These are phyloP conservation scores for Kodamaea hsintzibuensis DNA, from an alignment of 805 yeast species.

Conservation along the genomic window DNA sequence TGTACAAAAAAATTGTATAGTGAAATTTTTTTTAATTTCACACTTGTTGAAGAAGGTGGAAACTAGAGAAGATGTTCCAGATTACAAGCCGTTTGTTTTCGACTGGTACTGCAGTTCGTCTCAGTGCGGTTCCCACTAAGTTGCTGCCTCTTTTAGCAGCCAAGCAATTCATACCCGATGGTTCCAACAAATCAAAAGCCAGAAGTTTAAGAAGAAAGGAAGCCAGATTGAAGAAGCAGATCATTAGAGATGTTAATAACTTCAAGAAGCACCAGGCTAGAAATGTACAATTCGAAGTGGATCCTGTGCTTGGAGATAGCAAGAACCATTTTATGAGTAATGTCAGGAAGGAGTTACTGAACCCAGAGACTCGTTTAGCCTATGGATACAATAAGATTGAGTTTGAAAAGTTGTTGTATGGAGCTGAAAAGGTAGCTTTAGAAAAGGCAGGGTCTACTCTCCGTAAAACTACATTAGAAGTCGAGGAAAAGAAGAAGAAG, in stretches of 20 bases:
- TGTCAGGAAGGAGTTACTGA: constrained; percentile 63
- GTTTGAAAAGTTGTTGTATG: constrained; percentile 72
- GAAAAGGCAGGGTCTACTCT: constrained; percentile 33
- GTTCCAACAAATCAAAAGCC: constrained; percentile 33
- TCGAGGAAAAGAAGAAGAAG: constrained; percentile 60
- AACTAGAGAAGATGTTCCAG: constrained; percentile 10
- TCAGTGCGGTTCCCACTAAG: constrained; percentile 10
- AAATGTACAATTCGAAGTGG: constrained; percentile 46
- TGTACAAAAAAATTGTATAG: constrained; percentile 2
- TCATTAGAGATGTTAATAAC: constrained; percentile 41
- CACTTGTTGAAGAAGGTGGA: background rate
- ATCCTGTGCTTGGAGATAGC: constrained; percentile 81
- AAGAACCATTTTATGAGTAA: constrained; percentile 68
- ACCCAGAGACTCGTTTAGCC: constrained; percentile 59
- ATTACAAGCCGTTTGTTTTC: constrained; percentile 18
- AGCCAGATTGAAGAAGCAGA: constrained; percentile 41
- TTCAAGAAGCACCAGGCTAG: constrained; percentile 38
- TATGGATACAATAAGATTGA: constrained; percentile 60
- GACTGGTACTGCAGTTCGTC: constrained; percentile 14
- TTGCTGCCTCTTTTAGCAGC: constrained; percentile 34
- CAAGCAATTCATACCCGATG: constrained; percentile 34
- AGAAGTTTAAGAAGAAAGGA: constrained; percentile 40
- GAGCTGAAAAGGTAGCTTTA: constrained; percentile 67
- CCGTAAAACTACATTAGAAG: constrained; percentile 13
- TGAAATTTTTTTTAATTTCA: constrained; percentile 7